Evolutionary conservation across 2,329 filamentous ascomycete genomes (phyloP), one percentile per base, ranked within the genome.

Genomic region (Arthrobotrys musiformis): DNA sequence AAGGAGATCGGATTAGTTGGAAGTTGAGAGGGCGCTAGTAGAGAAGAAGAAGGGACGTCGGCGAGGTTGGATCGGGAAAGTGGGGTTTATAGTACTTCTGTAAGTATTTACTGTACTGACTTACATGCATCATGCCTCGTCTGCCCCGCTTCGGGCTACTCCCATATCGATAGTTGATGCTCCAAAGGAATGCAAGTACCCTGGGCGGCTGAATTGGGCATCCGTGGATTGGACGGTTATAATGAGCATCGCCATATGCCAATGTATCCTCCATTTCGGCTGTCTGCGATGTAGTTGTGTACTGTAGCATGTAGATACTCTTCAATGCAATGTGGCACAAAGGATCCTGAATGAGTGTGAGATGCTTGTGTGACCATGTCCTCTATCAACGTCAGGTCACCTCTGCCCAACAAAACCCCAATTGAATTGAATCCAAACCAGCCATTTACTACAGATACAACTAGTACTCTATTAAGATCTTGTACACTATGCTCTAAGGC

Each of bases 61-160:
- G 66, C 66, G 73, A 77, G 52, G 66, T 77, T 66, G 73, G 26
- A 70, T 77, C 30, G 50, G 60, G 73, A 70, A 77, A 77, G 73
- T 77, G 73, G 72, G 73, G 73, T 63, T 66, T 48, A 42, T 42
- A n/a, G n/a, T n/a, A n/a, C 11, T 35, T 35, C 30, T 35, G 30
- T 35, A 6, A 35, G 30, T 35, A 15, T n/a, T n/a, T n/a, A n/a
- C n/a, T n/a, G n/a, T n/a, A n/a, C n/a, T n/a, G n/a, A 42, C n/a
- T 5, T 4, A 33, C 30, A 33, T 33, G 30, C 30, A 33, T 33
- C 30, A 9, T 9, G n/a, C 28, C 48, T 30, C 15, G 24, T 24
- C 48, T 60, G 60, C 60, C 48, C 48, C 69, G 58, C 67, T 42
- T 48, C 19, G 54, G 54, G 33, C 54, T 40, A 58, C 30, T 37